Base-by-base conservation (phyloP, 192 early-diverging fungal species). In the Entomortierella lignicola region DNA sequence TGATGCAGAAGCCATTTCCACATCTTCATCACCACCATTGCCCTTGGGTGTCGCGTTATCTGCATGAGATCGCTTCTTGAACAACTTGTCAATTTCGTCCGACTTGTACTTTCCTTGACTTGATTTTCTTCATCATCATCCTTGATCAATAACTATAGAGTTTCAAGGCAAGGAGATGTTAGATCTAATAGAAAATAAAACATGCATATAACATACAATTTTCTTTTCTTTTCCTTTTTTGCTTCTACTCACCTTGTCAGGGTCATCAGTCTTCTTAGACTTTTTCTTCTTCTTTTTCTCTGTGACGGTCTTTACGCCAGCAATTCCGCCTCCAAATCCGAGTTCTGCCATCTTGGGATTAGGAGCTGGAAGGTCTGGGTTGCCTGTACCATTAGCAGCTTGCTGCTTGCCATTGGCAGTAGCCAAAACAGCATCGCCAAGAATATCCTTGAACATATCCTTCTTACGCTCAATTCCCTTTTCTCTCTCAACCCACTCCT, bases 381-480 rank as follows among this genome's bases (percentile, higher is more conserved):
- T 53, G 18, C 53, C 34, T 25, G 59, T 39, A 63, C 59, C 61
- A 48, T 47, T 55, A 55, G 66, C 41, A 6, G 69, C 60, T 27
- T 71, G 41, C 71, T 81, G 72, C 58, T 75, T 66, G 61, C 60
- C 80, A 58, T 81, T 70, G 2, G 60, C 54, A 21, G 73, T 72
- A 30, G 60, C 62, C 42, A 61, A 47, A 25, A 74, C 74, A 11
- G 80, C 71, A 67, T 89, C 87, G 13, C 75, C 91, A 21, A 93
- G 65, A 71, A 95, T 88, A 63, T 94, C 94, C 70, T 88, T 89
- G 67, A 96, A 94, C 92, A 96, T 91, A 17, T 88, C 89, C 77
- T 85, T 83, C 72, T 91, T 90, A 65, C 89, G 86, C 58, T 94
- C 92, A 37, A 88, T 72, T 13, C 91, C 92, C 82, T 87, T 86